These are phyloP conservation scores for Coemansia sp. DNA, from an alignment of 192 early-diverging fungal genomes.

Conservation along the genomic window DNA sequence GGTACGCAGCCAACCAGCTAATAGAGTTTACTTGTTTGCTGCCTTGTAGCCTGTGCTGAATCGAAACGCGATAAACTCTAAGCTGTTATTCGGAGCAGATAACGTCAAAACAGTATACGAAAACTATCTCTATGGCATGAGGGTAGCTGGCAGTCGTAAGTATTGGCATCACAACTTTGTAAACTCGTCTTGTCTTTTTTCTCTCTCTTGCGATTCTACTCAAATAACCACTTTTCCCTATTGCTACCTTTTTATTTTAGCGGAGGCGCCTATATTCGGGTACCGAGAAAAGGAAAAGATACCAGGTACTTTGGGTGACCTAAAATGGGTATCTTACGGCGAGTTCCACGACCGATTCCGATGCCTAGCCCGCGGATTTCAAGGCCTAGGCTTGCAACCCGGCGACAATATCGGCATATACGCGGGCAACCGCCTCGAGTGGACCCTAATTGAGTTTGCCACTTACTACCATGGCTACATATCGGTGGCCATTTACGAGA, in stretches of 20 bases:
- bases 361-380: conserved; percentile 44
- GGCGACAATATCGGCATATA: conserved; percentile 60
- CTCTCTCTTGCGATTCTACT: background rate
- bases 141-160: conserved; percentile 63
- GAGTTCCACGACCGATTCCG: conserved; percentile 59
- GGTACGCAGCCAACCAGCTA: background rate
- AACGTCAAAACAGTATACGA: conserved; percentile 72
- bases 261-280: conserved; percentile 38
- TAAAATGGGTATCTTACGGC: conserved; percentile 69
- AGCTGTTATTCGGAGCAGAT: conserved; percentile 62
- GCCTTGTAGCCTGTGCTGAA: conserved; percentile 49
- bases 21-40: background rate
- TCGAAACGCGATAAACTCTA: conserved; percentile 40
- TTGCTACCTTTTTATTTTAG: conserved; percentile 27
- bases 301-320: conserved; percentile 3
- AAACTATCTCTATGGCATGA: conserved; percentile 73
- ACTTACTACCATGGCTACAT: conserved; percentile 57
- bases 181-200: background rate
- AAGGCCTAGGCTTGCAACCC: conserved; percentile 45
- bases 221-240: background rate
- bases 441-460: conserved; percentile 54
- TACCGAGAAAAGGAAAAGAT: conserved; percentile 24
- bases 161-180: background rate
- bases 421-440: conserved; percentile 63
- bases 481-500: conserved; percentile 90